Evolutionary conservation across 2,329 filamentous ascomycete genomes (phyloP).

Genomic region (Incumbomyces lentus): DNA sequence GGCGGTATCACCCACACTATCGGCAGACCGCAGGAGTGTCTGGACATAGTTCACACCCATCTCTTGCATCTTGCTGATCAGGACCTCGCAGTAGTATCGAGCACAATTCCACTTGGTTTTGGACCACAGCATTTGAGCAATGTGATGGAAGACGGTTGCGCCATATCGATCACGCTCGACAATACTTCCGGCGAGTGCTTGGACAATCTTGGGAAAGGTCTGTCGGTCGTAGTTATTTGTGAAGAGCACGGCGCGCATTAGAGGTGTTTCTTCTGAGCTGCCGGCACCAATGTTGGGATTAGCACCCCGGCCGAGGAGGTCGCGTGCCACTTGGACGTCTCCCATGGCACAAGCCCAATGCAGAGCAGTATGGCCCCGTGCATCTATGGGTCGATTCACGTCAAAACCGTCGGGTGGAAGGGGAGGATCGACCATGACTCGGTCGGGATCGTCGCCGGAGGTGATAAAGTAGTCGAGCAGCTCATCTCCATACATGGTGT

Average conservation of each 20-base stretch:
- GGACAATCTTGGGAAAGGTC: constrained; percentile 75
- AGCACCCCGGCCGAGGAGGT: constrained; percentile 72
- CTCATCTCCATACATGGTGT: constrained; percentile 84
- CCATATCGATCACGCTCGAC: constrained; percentile 68
- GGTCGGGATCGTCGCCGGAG: constrained; percentile 62
- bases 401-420: constrained; percentile 78
- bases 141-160: constrained; percentile 87
- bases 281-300: constrained; percentile 62
- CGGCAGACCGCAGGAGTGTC: constrained; percentile 67
- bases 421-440: constrained; percentile 49
- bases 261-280: constrained; percentile 76
- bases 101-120: constrained; percentile 81
- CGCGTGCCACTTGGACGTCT: constrained; percentile 80
- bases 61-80: constrained; percentile 77
- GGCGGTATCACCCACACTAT: constrained; percentile 82
- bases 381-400: constrained; percentile 85
- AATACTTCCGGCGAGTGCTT: constrained; percentile 72
- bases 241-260: constrained; percentile 91
- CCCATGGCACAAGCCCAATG: constrained; percentile 99
- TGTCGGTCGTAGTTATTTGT: constrained; percentile 95
- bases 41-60: constrained; percentile 67
- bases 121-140: constrained; percentile 75
- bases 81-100: constrained; percentile 84
- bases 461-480: constrained; percentile 93
- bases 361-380: constrained; percentile 81